These are phyloP conservation scores for Hura crepitans DNA, from an alignment of 441 rosid genomes.

Conservation along the genomic window DNA sequence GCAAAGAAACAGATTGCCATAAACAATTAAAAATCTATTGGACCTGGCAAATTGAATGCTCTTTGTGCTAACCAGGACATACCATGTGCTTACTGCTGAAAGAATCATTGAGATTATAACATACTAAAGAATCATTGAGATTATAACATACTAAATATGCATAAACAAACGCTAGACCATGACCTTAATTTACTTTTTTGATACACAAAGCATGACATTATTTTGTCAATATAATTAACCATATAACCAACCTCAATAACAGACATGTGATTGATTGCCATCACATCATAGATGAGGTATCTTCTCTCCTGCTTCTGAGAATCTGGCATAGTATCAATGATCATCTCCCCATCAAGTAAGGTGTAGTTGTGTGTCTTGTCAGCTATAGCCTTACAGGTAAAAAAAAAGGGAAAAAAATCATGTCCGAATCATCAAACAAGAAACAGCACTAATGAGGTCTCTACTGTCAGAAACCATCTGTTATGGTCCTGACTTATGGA, in stretches of 20 bases:
- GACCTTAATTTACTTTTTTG: not conserved
- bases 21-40: not conserved
- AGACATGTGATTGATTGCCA: conserved; percentile 73
- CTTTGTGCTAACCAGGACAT: conserved; percentile 4
- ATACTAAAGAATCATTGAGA: not conserved
- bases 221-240: not conserved
- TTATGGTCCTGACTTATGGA: too few species aligned
- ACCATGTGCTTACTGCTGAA: not conserved
- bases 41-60: not conserved
- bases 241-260: conserved; percentile 70
- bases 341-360: conserved; percentile 98
- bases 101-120: not conserved
- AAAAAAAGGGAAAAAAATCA: conserved; percentile 25
- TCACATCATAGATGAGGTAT: conserved; percentile 95
- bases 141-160: not conserved
- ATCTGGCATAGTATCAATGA: conserved; percentile 90
- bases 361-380: conserved; percentile 84
- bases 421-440: conserved; percentile 17
- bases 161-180: not conserved
- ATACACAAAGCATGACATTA: not conserved
- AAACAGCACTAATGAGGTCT: conserved; percentile 19
- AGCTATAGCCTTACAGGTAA: conserved; percentile 53
- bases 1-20: not conserved
- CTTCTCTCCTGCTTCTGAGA: conserved; percentile 92
- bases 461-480: conserved; percentile 21